phyloP scores from a whole-genome alignment of 2,329 filamentous ascomycete genomes.

The Pezicula neosporulosa region DNA sequence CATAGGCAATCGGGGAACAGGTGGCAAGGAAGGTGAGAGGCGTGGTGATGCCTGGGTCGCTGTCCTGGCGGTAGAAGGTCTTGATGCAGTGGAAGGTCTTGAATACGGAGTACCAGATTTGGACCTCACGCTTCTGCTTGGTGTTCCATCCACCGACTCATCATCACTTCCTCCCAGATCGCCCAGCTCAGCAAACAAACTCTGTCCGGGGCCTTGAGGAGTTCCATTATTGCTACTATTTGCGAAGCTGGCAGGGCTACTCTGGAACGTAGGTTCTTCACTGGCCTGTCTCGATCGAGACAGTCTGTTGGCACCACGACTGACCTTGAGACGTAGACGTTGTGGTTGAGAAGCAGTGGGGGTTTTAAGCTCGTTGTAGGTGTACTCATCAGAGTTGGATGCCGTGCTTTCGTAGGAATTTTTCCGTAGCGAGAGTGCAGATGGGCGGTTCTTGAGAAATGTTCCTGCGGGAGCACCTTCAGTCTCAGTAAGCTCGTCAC shows the following conservation, averaged over 20 bases:
- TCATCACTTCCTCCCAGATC: conserved; percentile 72
- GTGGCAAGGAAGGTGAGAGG: conserved; percentile 46
- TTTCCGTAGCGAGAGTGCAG: conserved; percentile 40
- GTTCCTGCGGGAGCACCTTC: conserved; percentile 47
- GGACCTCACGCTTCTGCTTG: conserved; percentile 43
- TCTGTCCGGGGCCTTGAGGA: conserved; percentile 60
- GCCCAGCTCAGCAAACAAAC: conserved; percentile 85
- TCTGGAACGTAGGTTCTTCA: conserved; percentile 53
- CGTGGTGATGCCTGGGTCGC: conserved; percentile 18
- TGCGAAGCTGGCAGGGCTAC: conserved; percentile 56
- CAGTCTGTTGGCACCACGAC: conserved; percentile 53
- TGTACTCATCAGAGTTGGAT: conserved; percentile 79
- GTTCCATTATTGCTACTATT: conserved; percentile 46
- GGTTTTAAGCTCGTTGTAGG: conserved; percentile 60
- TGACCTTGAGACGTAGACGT: conserved; percentile 69
- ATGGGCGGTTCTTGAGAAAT: conserved; percentile 32
- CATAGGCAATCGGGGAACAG: conserved; percentile 48
- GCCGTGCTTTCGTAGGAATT: conserved; percentile 82
- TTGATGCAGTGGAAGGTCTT: conserved; percentile 15
- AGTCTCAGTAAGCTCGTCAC: conserved; percentile 78
- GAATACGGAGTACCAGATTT: conserved; percentile 44
- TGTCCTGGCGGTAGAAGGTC: conserved; percentile 23
- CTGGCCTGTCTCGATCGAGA: conserved; percentile 55
- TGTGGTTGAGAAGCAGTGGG: conserved; percentile 56
- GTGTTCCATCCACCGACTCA: conserved; percentile 52